phyloP scores from a whole-genome alignment of 805 yeast species.

The Metschnikowia hibisci region DNA sequence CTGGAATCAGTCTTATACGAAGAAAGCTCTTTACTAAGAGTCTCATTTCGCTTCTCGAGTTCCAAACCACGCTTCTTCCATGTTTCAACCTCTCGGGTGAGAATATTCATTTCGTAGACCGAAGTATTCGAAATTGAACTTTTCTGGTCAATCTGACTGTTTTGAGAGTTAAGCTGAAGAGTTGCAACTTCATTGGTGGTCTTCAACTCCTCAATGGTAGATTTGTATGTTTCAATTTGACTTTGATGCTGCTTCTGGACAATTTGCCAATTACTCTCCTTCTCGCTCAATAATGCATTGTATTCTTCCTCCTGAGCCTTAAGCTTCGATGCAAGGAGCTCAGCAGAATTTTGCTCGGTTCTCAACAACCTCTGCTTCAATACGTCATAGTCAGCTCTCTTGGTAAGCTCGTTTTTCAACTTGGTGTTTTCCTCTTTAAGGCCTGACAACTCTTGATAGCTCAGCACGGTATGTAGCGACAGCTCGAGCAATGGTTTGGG shows the following conservation, averaged over 20 bases:
- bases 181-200: conserved; percentile 62
- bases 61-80: conserved; percentile 64
- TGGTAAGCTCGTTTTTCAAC: conserved; percentile 56
- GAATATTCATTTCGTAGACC: conserved; percentile 55
- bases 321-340: conserved; percentile 49
- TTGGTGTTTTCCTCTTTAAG: conserved; percentile 47
- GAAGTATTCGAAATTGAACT: conserved; percentile 29
- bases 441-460: conserved; percentile 48
- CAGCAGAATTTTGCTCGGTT: conserved; percentile 58
- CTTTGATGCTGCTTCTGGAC: conserved; percentile 50
- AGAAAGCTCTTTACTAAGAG: conserved; percentile 62
- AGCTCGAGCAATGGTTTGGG: conserved; percentile 78
- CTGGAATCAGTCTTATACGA: conserved; percentile 47
- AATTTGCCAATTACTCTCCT: conserved; percentile 62
- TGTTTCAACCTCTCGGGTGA: conserved; percentile 71
- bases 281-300: conserved; percentile 65
- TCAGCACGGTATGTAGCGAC: conserved; percentile 59
- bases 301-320: conserved; percentile 73
- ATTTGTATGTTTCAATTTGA: conserved; percentile 49
- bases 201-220: conserved; percentile 60
- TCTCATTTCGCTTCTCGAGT: conserved; percentile 74
- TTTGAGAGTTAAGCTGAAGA: conserved; percentile 50
- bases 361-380: conserved; percentile 59
- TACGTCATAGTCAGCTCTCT: conserved; percentile 74
- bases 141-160: conserved; percentile 37